Conservation (phyloP, 345 rosid genomes). For the Bruguiera sexangula region DNA sequence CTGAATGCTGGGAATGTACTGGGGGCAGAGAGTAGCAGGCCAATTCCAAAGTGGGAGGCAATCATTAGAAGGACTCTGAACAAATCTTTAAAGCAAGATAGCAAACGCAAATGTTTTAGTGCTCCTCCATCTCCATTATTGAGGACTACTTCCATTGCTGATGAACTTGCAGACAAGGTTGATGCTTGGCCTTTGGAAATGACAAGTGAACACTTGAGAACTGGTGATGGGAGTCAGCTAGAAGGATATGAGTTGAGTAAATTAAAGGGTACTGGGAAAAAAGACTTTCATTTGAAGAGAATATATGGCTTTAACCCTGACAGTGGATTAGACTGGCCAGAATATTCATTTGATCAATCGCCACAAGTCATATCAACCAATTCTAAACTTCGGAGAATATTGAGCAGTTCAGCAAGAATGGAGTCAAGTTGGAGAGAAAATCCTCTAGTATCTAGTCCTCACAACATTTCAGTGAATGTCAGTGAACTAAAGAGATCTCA, state of each 20-base stretch:
- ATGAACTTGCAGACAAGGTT: slow-evolving; percentile 53
- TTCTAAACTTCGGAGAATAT: slow-evolving; percentile 59
- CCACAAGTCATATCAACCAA: slow-evolving; percentile 60
- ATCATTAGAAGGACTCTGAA: slow-evolving; percentile 80
- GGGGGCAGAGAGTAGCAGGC: slow-evolving; percentile 87
- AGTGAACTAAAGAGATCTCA: slow-evolving; percentile 59
- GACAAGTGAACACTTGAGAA: slow-evolving; percentile 30
- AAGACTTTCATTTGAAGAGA: slow-evolving; percentile 34
- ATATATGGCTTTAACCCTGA: slow-evolving; percentile 39
- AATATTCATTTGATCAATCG: slow-evolving; percentile 61
- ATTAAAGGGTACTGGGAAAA: slow-evolving; percentile 31
- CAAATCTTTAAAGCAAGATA: slow-evolving; percentile 52
- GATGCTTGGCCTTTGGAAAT: slow-evolving; percentile 45
- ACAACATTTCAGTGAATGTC: slow-evolving; percentile 28
- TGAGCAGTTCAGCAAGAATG: slow-evolving; percentile 67
- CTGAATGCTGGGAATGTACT: slow-evolving; percentile 90
- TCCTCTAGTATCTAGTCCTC: slow-evolving; percentile 32
- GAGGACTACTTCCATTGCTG: slow-evolving; percentile 65
- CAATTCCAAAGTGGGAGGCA: slow-evolving; percentile 90
- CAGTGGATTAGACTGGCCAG: slow-evolving; percentile 76
- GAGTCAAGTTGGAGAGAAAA: slow-evolving; percentile 46
- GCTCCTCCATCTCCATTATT: slow-evolving; percentile 91
- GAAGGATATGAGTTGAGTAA: slow-evolving; percentile 25
- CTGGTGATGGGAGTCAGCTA: slow-evolving; percentile 21
- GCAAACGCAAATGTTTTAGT: slow-evolving; percentile 61